phyloP scores from a whole-genome alignment of 2,329 filamentous ascomycete species.

The Dendrostoma leiphaemia region DNA sequence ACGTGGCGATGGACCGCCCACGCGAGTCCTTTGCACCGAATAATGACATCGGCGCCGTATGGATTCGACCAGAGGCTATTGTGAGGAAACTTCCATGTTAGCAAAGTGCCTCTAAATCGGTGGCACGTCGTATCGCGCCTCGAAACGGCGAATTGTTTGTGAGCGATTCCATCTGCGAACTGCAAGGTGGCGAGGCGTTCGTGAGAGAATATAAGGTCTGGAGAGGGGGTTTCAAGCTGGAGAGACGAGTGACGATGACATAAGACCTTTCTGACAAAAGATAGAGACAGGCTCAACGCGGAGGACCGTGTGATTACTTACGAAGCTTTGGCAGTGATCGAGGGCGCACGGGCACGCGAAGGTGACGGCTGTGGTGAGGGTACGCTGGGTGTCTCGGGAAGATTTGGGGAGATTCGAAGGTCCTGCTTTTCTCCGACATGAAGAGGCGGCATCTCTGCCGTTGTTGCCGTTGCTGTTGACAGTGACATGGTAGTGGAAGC shows the following conservation, averaged over 20 bases:
- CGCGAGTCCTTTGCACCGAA: not conserved
- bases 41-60: not conserved
- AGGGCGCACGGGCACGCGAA: not conserved
- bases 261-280: no score
- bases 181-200: no score
- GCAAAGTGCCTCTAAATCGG: not conserved
- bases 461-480: not conserved
- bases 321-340: not conserved
- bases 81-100: not conserved
- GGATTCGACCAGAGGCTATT: conserved; percentile 6
- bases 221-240: no score
- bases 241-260: no score
- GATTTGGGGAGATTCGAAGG: not conserved
- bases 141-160: no score
- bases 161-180: no score
- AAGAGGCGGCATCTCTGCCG: not conserved
- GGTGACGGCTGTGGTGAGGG: not conserved
- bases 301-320: not conserved
- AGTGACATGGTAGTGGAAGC: no score
- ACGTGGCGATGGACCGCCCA: conserved; percentile 16
- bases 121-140: not conserved
- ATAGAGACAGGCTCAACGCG: no score
- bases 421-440: not conserved
- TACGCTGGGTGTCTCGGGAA: not conserved
- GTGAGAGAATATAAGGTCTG: no score